phyloP scores from a whole-genome alignment of 225 moss, liverwort and hornwort species.

The Antitrichia curtipendula region DNA sequence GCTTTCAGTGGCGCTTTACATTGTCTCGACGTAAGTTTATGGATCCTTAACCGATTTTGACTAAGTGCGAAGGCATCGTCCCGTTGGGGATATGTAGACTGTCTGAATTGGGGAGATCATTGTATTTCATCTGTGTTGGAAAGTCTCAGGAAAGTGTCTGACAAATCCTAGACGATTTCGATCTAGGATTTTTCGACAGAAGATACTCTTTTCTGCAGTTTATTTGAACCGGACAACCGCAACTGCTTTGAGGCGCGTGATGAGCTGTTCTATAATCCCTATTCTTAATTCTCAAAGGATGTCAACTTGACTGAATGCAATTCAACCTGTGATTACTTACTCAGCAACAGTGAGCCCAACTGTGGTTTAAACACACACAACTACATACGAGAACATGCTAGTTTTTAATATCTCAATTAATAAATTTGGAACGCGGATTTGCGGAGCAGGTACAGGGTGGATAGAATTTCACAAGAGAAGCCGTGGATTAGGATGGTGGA shows the following conservation, averaged over 20 bases:
- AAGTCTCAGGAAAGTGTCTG: not conserved
- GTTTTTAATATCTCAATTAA: not conserved
- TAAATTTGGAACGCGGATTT: not conserved
- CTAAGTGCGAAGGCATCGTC: not conserved
- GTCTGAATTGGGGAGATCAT: not conserved
- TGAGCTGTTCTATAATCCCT: not conserved
- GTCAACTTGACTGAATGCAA: not conserved
- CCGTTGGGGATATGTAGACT: not conserved
- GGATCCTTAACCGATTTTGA: not conserved
- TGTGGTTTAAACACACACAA: not conserved
- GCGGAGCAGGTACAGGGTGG: slow-evolving; percentile 39
- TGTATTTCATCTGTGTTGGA: not conserved
- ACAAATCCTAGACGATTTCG: not conserved
- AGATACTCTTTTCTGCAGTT: not conserved
- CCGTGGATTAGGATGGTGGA: slow-evolving; percentile 55
- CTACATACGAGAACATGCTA: not conserved
- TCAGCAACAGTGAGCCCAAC: not conserved
- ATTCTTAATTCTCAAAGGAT: not conserved
- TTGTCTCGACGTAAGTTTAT: slow-evolving; percentile 67
- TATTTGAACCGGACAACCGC: not conserved
- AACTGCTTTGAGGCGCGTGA: not conserved
- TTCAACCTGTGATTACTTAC: not conserved
- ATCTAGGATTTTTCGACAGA: not conserved
- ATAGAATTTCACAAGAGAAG: slow-evolving; percentile 20
- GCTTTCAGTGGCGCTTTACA: slow-evolving; percentile 65